phyloP scores from a whole-genome alignment of 2,329 filamentous ascomycete species.

The Monilinia aucupariae region DNA sequence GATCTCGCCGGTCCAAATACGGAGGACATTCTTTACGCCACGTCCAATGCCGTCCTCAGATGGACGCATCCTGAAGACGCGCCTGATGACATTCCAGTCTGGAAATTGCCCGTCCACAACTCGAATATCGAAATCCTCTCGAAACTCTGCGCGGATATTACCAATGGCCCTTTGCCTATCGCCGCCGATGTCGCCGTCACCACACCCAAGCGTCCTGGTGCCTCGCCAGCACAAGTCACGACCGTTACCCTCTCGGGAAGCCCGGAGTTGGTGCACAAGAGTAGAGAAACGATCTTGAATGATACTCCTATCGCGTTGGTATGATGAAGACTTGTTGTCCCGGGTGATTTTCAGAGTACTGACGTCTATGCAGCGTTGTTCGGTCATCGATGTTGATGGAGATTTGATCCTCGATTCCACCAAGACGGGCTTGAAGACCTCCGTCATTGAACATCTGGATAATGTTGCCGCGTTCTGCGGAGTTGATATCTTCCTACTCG shows the following conservation, averaged over 20 bases:
- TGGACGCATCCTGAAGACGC: slow-evolving; percentile 92
- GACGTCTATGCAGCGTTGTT: slow-evolving; percentile 64
- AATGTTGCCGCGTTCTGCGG: slow-evolving; percentile 82
- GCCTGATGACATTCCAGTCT: slow-evolving; percentile 74
- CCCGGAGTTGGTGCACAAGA: slow-evolving; percentile 81
- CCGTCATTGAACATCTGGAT: slow-evolving; percentile 79
- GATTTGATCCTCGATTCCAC: slow-evolving; percentile 74
- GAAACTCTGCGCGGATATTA: slow-evolving; percentile 76
- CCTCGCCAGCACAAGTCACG: slow-evolving; percentile 54
- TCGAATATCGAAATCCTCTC: slow-evolving; percentile 78
- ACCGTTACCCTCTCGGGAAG: slow-evolving; percentile 89
- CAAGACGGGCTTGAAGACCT: slow-evolving; percentile 62
- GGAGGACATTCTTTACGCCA: slow-evolving; percentile 92
- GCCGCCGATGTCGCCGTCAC: slow-evolving; percentile 81
- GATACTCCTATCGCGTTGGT: slow-evolving; percentile 90
- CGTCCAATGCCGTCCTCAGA: slow-evolving; percentile 75
- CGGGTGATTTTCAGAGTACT: slow-evolving; percentile 26
- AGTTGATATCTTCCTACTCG: slow-evolving; percentile 92
- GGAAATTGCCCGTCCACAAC: slow-evolving; percentile 87
- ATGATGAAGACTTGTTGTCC: slow-evolving; percentile 38
- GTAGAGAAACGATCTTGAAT: slow-evolving; percentile 82
- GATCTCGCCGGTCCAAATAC: slow-evolving; percentile 87
- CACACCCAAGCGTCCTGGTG: slow-evolving; percentile 64
- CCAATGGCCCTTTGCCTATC: slow-evolving; percentile 62
- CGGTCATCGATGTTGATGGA: slow-evolving; percentile 88